phyloP scores from a whole-genome alignment of 1,284 basidiomycete species.

The Porodaedalea pini region DNA sequence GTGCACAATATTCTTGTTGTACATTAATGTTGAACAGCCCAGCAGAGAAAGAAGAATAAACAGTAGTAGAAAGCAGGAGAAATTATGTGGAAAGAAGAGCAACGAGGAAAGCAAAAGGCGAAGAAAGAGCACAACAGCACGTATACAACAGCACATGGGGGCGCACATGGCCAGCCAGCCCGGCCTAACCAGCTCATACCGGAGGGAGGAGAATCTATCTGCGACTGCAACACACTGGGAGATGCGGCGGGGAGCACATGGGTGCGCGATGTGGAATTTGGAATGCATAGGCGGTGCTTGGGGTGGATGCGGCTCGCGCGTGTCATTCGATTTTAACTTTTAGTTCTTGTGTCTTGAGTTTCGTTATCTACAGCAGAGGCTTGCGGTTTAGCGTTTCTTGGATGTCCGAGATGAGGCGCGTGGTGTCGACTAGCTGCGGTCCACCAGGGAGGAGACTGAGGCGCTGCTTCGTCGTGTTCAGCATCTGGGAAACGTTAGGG shows the following conservation, averaged over 20 bases:
- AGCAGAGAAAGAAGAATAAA: not conserved
- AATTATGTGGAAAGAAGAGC: not conserved
- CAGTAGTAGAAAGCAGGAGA: not conserved
- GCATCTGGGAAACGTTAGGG: constrained; percentile 67
- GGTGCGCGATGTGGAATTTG: not conserved
- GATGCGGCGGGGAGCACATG: not conserved
- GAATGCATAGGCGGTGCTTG: not conserved
- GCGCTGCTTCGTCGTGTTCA: constrained; percentile 74
- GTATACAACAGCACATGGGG: constrained; percentile 5
- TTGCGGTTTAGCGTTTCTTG: constrained; percentile 72
- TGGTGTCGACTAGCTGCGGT: constrained; percentile 59
- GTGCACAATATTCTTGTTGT: constrained; percentile 5
- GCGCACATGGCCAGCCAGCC: constrained; percentile 9
- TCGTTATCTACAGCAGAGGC: constrained; percentile 29
- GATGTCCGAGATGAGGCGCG: constrained; percentile 65
- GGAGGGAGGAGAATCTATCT: constrained; percentile 18
- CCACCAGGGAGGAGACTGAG: constrained; percentile 71
- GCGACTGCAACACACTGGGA: constrained; percentile 11
- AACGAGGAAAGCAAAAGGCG: not conserved
- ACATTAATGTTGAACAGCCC: constrained; percentile 4
- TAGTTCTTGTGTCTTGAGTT: not conserved
- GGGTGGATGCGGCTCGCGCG: not conserved
- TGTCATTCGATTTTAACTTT: not conserved
- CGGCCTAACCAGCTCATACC: constrained; percentile 20
- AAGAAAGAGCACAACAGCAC: constrained; percentile 6